These are phyloP conservation scores for Epichloe gansuensis DNA, from an alignment of 2,329 filamentous ascomycete species.

Conservation along the genomic window DNA sequence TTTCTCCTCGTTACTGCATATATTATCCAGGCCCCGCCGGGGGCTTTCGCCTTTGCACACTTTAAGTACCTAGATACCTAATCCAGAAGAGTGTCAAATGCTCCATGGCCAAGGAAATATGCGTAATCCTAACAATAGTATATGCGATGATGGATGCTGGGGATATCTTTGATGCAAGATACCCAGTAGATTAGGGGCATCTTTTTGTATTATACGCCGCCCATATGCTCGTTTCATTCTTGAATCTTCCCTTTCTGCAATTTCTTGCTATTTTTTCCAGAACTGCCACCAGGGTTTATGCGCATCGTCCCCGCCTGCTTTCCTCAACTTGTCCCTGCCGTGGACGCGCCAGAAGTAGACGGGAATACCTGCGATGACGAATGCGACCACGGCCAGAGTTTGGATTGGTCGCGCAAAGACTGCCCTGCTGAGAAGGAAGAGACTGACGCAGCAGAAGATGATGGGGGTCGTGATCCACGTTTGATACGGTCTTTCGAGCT, in stretches of 20 bases:
- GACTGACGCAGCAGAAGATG: slow-evolving; percentile 93
- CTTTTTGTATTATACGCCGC: not conserved
- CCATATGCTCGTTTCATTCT: not conserved
- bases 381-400: slow-evolving; percentile 74
- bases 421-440: slow-evolving; percentile 80
- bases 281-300: slow-evolving; percentile 44
- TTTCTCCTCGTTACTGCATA: not conserved
- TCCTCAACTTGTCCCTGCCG: slow-evolving; percentile 41
- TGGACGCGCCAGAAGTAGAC: slow-evolving; percentile 82
- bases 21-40: not conserved
- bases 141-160: not conserved
- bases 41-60: no score
- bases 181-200: no score
- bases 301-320: slow-evolving; percentile 24
- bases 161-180: not conserved
- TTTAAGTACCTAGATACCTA: no score
- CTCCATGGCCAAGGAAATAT: not conserved
- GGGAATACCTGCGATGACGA: slow-evolving; percentile 71
- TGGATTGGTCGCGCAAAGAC: slow-evolving; percentile 86
- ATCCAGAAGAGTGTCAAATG: no score
- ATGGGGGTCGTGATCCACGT: slow-evolving; percentile 97
- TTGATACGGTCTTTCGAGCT: slow-evolving; percentile 78
- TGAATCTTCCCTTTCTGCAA: not conserved
- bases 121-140: not conserved
- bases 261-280: slow-evolving; percentile 30